phyloP scores from a whole-genome alignment of 768 basidiomycete species.

The Boletus rubropictus region DNA sequence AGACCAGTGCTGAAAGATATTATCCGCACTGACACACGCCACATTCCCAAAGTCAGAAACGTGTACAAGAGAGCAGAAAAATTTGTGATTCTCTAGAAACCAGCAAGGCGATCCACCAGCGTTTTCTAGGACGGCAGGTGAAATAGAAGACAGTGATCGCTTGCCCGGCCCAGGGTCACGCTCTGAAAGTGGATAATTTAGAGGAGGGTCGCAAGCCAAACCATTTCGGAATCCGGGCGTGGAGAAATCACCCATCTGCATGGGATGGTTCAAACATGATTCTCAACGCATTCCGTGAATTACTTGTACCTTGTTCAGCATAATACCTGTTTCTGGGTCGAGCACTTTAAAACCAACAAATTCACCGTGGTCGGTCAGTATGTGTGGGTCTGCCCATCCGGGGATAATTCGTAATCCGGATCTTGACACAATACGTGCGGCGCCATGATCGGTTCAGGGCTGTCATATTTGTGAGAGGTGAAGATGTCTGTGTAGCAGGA shows the following conservation, averaged over 20 bases:
- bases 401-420: constrained; percentile 1
- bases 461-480: constrained; percentile 76
- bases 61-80: constrained; percentile 76
- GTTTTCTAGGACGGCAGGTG: constrained; percentile 76
- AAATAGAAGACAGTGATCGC: constrained; percentile 82
- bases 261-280: background rate
- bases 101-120: constrained; percentile 67
- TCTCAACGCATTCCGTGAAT: background rate
- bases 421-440: constrained; percentile 32
- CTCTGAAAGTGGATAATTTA: constrained; percentile 1
- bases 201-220: constrained; percentile 76
- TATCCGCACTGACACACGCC: constrained; percentile 60
- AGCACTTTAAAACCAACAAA: constrained; percentile 86
- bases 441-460: constrained; percentile 82
- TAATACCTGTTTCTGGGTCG: constrained; percentile 80
- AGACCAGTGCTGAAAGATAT: constrained; percentile 57
- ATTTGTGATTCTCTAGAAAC: constrained; percentile 85
- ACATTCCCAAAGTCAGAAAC: constrained; percentile 67
- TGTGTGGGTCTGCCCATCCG: constrained; percentile 61
- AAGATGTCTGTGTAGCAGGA: constrained; percentile 49
- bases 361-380: constrained; percentile 82
- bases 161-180: constrained; percentile 68
- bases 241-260: constrained; percentile 87
- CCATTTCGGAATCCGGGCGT: constrained; percentile 71
- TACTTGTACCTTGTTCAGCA: constrained; percentile 70